Conservation (phyloP, 148 eudicot species). For the Rhododendron simsii region DNA sequence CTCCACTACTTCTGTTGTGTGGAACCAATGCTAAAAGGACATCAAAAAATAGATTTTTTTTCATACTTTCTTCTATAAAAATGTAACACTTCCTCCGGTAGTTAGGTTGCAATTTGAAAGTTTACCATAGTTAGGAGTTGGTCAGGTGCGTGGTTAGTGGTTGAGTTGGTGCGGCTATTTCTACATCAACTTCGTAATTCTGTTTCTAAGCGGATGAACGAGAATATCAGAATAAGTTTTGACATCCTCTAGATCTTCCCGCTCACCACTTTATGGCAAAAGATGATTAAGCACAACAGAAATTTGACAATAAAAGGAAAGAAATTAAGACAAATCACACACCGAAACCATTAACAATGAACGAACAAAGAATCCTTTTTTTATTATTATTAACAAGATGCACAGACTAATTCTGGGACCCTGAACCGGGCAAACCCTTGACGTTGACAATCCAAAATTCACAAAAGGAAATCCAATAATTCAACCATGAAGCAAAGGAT, state of each 20-base stretch:
- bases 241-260: not conserved
- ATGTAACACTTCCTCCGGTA: not conserved
- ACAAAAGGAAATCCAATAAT: not conserved
- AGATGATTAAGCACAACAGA: not conserved
- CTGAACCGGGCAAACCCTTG: not conserved
- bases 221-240: not conserved
- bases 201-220: not conserved
- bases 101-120: not conserved
- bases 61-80: not conserved
- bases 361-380: too few species aligned
- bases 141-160: not conserved
- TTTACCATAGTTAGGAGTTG: not conserved
- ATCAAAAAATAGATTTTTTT: too few species aligned
- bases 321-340: not conserved
- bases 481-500: not conserved
- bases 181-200: not conserved
- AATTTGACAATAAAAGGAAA: too few species aligned
- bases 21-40: not conserved
- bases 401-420: not conserved
- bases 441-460: not conserved
- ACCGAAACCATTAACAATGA: not conserved
- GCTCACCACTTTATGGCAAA: not conserved
- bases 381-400: too few species aligned
- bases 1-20: too few species aligned
- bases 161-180: not conserved